Evolutionary conservation across 768 basidiomycete genomes (phyloP).

Genomic region (Termitomyces sp.): DNA sequence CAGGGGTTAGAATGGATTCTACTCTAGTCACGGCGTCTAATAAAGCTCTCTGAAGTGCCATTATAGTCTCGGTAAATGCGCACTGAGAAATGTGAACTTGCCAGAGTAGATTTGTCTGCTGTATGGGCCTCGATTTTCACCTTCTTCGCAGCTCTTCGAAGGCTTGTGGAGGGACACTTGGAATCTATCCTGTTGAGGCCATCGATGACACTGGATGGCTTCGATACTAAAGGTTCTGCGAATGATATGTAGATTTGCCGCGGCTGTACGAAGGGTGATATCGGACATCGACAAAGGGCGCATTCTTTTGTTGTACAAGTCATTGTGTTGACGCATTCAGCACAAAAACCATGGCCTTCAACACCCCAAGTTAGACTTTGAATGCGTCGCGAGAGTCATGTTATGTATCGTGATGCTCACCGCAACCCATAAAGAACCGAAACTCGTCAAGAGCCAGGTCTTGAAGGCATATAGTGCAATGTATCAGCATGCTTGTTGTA

Average conservation of each 20-base stretch:
- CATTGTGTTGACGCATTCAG: neutral
- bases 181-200: neutral
- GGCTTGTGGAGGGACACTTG: neutral
- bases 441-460: constrained; percentile 6
- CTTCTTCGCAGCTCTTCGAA: constrained; percentile 9
- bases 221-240: neutral
- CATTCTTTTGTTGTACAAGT: neutral
- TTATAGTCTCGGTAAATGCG: neutral
- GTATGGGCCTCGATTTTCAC: neutral
- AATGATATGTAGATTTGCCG: constrained; percentile 11
- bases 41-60: neutral
- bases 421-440: constrained; percentile 8
- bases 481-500: neutral
- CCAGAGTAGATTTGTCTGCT: neutral
- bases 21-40: constrained; percentile 1
- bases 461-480: constrained; percentile 11
- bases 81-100: neutral
- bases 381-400: neutral
- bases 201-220: neutral
- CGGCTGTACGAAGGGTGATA: neutral
- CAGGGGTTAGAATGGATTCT: neutral
- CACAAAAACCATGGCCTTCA: constrained; percentile 14
- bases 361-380: neutral
- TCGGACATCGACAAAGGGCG: constrained; percentile 6
- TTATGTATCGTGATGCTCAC: constrained; percentile 2